Conservation (phyloP, 2,329 filamentous ascomycete genomes). For the Colletotrichum coccodes region DNA sequence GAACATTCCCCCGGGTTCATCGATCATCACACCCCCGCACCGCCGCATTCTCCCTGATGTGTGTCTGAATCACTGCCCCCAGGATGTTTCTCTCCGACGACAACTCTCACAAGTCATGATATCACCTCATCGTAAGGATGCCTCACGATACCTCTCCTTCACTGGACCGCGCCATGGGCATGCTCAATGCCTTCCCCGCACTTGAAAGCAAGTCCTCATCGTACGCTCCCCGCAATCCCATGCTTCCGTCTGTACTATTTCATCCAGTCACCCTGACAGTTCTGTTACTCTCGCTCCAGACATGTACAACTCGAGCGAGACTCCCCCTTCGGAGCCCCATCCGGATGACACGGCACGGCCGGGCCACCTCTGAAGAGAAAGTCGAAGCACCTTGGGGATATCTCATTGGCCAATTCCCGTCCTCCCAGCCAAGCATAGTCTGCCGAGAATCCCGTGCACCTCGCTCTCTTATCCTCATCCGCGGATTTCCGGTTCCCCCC, state of each 20-base stretch:
- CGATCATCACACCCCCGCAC: background rate
- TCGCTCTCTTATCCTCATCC: background rate
- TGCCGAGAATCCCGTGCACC: background rate
- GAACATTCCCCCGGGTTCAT: background rate
- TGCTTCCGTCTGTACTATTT: background rate
- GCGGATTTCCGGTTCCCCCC: background rate
- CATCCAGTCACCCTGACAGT: background rate
- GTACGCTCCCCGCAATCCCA: background rate
- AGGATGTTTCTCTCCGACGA: background rate
- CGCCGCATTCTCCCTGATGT: background rate
- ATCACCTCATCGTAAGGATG: background rate
- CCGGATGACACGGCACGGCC: conserved; percentile 12
- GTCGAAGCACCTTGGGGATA: background rate
- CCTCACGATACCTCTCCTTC: background rate
- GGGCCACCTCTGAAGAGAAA: background rate
- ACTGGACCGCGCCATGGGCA: background rate
- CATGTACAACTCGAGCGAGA: background rate
- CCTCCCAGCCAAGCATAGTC: background rate
- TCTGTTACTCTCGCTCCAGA: background rate
- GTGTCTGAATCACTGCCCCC: background rate
- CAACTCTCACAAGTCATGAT: background rate
- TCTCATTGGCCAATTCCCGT: conserved; percentile 9
- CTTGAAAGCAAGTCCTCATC: background rate
- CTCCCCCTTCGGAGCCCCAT: background rate
- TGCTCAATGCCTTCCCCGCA: background rate